A percentile compares a stretch with the other conserved stretches of the same genome.
Conservation (phyloP, 2,329 filamentous ascomycete genomes). For the Fusarium abutilonis region DNA sequence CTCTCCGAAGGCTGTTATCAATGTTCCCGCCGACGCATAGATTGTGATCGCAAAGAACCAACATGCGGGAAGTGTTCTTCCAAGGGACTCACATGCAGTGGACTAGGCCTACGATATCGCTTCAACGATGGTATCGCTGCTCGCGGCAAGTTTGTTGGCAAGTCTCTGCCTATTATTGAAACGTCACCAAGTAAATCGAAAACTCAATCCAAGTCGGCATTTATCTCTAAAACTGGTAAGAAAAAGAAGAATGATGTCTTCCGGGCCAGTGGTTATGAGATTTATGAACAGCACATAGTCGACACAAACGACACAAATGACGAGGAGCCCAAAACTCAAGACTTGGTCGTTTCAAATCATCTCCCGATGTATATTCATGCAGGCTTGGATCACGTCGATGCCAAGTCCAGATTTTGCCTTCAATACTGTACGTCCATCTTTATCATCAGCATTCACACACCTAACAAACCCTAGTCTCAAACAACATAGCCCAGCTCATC, state of each 20-base stretch:
- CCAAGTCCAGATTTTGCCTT: constrained; percentile 32
- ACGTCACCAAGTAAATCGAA: neutral
- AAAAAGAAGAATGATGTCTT: constrained; percentile 1
- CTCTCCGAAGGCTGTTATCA: constrained; percentile 32
- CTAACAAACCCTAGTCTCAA: constrained; percentile 28
- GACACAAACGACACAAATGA: accelerated
- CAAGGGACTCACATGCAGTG: constrained; percentile 39
- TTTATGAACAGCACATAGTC: neutral
- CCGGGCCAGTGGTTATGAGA: constrained; percentile 15
- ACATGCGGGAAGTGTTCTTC: constrained; percentile 34
- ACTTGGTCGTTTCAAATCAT: neutral
- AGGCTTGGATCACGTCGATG: constrained; percentile 35
- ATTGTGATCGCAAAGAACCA: constrained; percentile 39
- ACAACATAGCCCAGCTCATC: constrained; percentile 39
- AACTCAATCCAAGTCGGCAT: accelerated
- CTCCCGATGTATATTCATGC: neutral
- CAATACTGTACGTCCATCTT: constrained; percentile 24
- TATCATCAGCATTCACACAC: accelerated
- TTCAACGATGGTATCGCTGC: constrained; percentile 41
- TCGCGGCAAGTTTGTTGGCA: constrained; percentile 35
- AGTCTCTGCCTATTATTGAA: constrained; percentile 25
- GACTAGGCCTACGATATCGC: constrained; percentile 35
- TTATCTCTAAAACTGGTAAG: neutral
- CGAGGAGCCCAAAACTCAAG: neutral
- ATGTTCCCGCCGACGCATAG: constrained; percentile 40